phyloP scores from a whole-genome alignment of 441 rosid species.

The Mallotus japonicus region DNA sequence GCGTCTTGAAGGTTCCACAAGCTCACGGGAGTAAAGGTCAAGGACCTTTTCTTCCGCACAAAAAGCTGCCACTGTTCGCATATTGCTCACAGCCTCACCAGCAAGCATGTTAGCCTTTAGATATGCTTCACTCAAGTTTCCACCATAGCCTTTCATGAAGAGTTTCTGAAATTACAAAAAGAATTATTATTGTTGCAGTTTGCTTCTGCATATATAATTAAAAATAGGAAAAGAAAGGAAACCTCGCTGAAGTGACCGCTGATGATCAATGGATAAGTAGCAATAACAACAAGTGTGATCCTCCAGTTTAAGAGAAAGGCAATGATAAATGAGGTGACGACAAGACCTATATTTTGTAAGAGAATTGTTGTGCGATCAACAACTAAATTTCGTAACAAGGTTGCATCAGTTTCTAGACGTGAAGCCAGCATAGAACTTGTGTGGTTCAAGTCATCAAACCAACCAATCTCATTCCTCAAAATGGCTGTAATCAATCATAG shows the following conservation, averaged over 20 bases:
- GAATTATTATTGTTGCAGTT: background rate
- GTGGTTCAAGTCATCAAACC: constrained; percentile 83
- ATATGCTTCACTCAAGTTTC: constrained; percentile 89
- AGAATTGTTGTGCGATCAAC: constrained; percentile 81
- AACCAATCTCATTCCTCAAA: constrained; percentile 82
- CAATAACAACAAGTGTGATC: constrained; percentile 76
- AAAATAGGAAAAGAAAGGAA: constrained; percentile 11
- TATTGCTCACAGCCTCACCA: constrained; percentile 89
- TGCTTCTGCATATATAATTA: background rate
- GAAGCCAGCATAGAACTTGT: constrained; percentile 81
- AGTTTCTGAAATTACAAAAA: constrained; percentile 55
- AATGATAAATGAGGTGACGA: constrained; percentile 65
- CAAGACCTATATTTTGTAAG: constrained; percentile 69
- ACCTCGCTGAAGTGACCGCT: constrained; percentile 98
- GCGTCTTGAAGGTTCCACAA: constrained; percentile 66
- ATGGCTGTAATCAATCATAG: constrained; percentile 49
- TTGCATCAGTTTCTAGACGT: constrained; percentile 76
- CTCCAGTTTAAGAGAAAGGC: constrained; percentile 92
- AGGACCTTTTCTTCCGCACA: constrained; percentile 82
- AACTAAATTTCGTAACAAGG: constrained; percentile 63
- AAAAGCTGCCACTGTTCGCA: constrained; percentile 86
- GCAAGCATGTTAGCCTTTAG: constrained; percentile 95
- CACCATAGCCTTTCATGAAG: constrained; percentile 96
- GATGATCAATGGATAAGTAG: constrained; percentile 75
- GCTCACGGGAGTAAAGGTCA: constrained; percentile 69